Conservation (phyloP, 371 early-diverging fungal genomes). For the Thermomucor indicae-seudaticae region DNA sequence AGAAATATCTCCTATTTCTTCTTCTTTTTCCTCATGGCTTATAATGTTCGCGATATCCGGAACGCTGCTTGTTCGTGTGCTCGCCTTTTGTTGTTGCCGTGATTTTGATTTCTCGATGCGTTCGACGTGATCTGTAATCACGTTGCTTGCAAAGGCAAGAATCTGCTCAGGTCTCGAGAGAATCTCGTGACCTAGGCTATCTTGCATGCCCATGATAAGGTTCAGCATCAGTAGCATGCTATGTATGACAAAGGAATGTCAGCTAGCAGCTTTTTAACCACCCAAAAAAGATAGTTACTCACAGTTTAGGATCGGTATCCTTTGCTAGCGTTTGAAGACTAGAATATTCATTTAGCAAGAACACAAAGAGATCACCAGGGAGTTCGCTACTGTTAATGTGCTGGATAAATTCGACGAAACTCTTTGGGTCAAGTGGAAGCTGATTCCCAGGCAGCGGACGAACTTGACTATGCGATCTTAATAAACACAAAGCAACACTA, state of each 20-base stretch:
- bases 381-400: constrained; percentile 49
- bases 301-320: constrained; percentile 39
- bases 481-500: no score
- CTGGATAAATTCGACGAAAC: constrained; percentile 61
- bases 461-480: constrained; percentile 11
- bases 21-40: constrained; percentile 27
- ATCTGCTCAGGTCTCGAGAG: constrained; percentile 76
- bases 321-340: constrained; percentile 33
- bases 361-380: constrained; percentile 72
- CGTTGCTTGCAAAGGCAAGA: constrained; percentile 70
- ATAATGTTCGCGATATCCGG: constrained; percentile 35
- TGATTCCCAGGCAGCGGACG: constrained; percentile 42
- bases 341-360: constrained; percentile 69
- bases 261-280: background rate
- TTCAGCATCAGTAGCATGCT: constrained; percentile 54
- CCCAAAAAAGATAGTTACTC: constrained; percentile 13
- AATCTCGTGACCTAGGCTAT: constrained; percentile 69
- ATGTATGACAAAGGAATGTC: background rate
- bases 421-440: constrained; percentile 48
- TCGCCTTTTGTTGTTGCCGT: background rate
- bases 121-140: constrained; percentile 47
- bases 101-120: constrained; percentile 10
- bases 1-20: constrained; percentile 51
- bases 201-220: constrained; percentile 63
- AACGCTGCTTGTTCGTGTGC: background rate